Conservation (phyloP, 345 rosid species). For the Eutrema yunnanense region DNA sequence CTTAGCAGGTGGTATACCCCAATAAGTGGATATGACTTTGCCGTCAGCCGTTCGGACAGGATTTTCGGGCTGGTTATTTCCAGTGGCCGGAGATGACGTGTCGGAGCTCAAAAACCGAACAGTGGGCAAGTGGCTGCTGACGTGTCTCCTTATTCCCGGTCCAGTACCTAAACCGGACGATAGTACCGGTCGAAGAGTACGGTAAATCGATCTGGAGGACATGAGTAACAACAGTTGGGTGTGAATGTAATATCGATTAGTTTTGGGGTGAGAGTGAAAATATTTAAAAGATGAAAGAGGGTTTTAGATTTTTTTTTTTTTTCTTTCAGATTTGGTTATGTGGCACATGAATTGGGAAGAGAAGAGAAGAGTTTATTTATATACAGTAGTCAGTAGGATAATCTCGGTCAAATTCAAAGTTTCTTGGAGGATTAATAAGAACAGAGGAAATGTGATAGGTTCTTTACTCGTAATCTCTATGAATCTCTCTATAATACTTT, state of each 20-base stretch:
- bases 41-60: conserved; percentile 18
- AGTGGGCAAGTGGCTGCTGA: background rate
- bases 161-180: conserved; percentile 23
- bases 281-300: background rate
- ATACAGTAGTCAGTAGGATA: background rate
- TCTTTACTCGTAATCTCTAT: no score
- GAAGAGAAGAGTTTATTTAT: background rate
- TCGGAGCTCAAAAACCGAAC: conserved; percentile 15
- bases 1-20: conserved; percentile 47
- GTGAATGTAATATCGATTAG: background rate
- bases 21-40: conserved; percentile 38
- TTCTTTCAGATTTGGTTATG: background rate
- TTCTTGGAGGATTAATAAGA: conserved; percentile 18
- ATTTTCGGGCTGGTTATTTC: background rate
- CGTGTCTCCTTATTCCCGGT: background rate
- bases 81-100: conserved; percentile 5
- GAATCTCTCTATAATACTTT: no score
- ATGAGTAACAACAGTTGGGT: background rate
- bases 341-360: background rate
- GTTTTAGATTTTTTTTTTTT: background rate
- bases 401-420: conserved; percentile 23
- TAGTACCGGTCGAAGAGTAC: conserved; percentile 27
- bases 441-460: background rate
- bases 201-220: conserved; percentile 15
- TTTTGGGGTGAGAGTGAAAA: background rate